phyloP scores from a whole-genome alignment of 1,284 basidiomycete genomes.

The Singerocomus inundabilis region DNA sequence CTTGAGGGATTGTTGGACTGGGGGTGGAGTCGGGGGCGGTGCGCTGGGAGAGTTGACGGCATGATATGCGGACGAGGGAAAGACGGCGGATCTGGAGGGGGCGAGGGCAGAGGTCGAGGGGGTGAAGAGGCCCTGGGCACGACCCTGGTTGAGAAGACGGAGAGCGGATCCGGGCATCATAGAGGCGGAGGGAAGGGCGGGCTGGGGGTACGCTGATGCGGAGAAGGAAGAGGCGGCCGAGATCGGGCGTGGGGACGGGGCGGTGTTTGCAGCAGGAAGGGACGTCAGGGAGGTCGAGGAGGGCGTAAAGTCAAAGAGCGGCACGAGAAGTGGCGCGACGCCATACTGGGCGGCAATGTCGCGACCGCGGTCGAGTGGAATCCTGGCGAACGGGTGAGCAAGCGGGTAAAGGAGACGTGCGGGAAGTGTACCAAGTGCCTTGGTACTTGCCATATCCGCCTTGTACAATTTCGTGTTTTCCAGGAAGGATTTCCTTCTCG shows the following conservation, averaged over 20 bases:
- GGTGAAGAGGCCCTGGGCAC: constrained; percentile 81
- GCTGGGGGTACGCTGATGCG: constrained; percentile 47
- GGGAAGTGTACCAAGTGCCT: constrained; percentile 82
- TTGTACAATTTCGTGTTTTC: constrained; percentile 98
- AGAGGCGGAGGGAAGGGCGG: constrained; percentile 67
- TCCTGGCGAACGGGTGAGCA: constrained; percentile 52
- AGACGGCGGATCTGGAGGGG: constrained; percentile 38
- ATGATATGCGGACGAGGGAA: constrained; percentile 35
- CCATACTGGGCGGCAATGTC: constrained; percentile 91
- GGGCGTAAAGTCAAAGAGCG: constrained; percentile 90
- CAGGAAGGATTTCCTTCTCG: constrained; percentile 95
- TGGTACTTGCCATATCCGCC: constrained; percentile 99
- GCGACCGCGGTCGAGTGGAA: constrained; percentile 86
- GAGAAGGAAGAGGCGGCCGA: constrained; percentile 52
- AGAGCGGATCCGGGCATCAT: constrained; percentile 81
- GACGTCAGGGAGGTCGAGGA: constrained; percentile 62
- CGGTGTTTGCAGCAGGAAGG: constrained; percentile 52
- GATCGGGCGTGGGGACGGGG: constrained; percentile 49
- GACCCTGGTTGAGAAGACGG: constrained; percentile 76
- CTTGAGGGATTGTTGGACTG: constrained; percentile 43
- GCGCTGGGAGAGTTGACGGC: constrained; percentile 50
- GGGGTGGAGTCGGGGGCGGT: constrained; percentile 55
- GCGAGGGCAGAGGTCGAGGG: constrained; percentile 63
- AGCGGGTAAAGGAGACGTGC: constrained; percentile 2
- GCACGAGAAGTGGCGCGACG: constrained; percentile 79